These are phyloP conservation scores for Ganoderma meredithae DNA, from an alignment of 1,284 basidiomycete species.

Conservation along the genomic window DNA sequence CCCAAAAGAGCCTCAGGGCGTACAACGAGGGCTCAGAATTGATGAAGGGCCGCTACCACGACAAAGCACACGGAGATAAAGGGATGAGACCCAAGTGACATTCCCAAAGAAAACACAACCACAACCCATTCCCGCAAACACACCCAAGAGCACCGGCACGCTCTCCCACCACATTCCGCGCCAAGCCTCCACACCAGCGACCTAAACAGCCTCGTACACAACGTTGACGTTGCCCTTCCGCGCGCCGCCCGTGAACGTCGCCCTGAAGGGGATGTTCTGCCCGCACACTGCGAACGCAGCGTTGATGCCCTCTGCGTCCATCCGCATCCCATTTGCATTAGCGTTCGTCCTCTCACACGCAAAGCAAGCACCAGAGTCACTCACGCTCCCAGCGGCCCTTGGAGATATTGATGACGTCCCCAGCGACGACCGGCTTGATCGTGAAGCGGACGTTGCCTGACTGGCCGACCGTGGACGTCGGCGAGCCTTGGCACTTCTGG, in stretches of 20 bases:
- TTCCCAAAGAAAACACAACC: background rate
- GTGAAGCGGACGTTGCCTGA: constrained; percentile 40
- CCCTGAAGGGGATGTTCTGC: constrained; percentile 42
- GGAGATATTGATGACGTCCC: constrained; percentile 43
- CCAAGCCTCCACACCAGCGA: background rate
- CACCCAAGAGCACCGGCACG: background rate
- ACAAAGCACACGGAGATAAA: background rate
- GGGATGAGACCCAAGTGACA: background rate
- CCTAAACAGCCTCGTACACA: constrained; percentile 17
- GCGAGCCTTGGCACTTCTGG: constrained; percentile 42
- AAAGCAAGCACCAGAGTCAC: constrained; percentile 16
- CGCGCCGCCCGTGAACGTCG: constrained; percentile 41
- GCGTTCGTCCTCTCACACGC: background rate
- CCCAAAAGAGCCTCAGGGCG: too few relatives aligned
- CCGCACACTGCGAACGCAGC: constrained; percentile 41
- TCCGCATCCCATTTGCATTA: background rate
- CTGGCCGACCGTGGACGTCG: constrained; percentile 40
- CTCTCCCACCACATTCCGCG: too few relatives aligned
- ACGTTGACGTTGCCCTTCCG: constrained; percentile 41
- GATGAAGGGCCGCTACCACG: too few relatives aligned
- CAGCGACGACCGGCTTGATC: constrained; percentile 39
- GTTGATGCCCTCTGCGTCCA: constrained; percentile 39
- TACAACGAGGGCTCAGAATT: too few relatives aligned
- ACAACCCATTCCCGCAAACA: background rate
- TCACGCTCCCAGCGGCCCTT: constrained; percentile 46